These are phyloP conservation scores for Diospyros lotus DNA, from an alignment of 148 eudicot genomes.

Conservation along the genomic window DNA sequence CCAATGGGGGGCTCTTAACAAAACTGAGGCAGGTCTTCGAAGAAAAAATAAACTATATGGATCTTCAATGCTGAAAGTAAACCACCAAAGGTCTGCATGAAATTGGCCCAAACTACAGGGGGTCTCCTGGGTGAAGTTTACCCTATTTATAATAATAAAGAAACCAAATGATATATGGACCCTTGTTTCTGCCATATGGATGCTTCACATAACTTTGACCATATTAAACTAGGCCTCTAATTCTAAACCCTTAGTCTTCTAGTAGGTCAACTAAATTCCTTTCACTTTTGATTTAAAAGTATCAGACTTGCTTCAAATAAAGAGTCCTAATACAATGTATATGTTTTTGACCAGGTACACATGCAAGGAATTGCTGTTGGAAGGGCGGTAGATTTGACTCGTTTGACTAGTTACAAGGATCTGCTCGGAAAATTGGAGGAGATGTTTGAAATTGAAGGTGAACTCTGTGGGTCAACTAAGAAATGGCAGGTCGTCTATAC, in stretches of 20 bases:
- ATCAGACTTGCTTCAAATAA: background rate
- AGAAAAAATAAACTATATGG: no score
- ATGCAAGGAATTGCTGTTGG: constrained; percentile 98
- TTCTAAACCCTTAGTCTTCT: background rate
- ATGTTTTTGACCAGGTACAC: constrained; percentile 58
- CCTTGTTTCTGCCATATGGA: no score
- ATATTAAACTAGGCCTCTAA: background rate
- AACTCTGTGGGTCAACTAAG: constrained; percentile 58
- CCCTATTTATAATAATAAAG: no score
- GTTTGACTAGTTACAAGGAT: constrained; percentile 60
- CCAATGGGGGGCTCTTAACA: no score
- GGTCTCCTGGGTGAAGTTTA: no score
- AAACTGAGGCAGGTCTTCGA: no score
- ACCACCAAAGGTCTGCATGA: no score
- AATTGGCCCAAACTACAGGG: no score
- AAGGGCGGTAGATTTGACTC: constrained; percentile 79
- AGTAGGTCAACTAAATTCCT: constrained; percentile 1
- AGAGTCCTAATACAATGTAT: background rate
- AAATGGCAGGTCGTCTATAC: constrained; percentile 94
- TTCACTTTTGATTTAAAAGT: background rate
- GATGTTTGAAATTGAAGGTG: constrained; percentile 79
- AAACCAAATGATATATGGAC: no score
- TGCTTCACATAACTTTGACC: no score
- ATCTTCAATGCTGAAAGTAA: no score
- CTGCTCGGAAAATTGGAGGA: constrained; percentile 69